phyloP scores from a whole-genome alignment of 805 yeast genomes.

The Kuraishia molischiana region DNA sequence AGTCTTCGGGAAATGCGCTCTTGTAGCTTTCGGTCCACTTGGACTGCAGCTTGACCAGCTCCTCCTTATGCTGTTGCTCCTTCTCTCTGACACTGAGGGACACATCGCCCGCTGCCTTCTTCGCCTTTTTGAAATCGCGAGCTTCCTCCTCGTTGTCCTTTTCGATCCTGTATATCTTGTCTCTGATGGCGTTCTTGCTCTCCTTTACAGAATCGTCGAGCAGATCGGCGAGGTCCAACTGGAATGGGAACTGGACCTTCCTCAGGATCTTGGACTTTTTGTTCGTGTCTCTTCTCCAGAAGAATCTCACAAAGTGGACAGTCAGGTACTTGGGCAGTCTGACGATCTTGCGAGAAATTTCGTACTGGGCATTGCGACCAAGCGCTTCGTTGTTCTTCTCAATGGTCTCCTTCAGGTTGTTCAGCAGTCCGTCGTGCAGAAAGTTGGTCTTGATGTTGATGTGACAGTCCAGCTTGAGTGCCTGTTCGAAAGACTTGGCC shows the following conservation, averaged over 20 bases:
- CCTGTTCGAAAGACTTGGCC: conserved; percentile 37
- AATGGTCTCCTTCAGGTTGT: conserved; percentile 64
- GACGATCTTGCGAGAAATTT: conserved; percentile 49
- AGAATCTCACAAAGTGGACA: conserved; percentile 89
- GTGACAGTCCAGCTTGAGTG: conserved; percentile 79
- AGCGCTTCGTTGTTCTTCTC: conserved; percentile 70
- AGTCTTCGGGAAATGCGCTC: conserved; percentile 35
- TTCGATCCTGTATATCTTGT: conserved; percentile 64
- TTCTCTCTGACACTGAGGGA: conserved; percentile 41
- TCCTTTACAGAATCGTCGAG: conserved; percentile 68
- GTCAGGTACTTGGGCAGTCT: conserved; percentile 82
- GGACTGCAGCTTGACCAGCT: conserved; percentile 32
- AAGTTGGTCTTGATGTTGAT: conserved; percentile 80
- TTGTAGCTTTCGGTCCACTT: conserved; percentile 39
- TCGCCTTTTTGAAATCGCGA: conserved; percentile 62
- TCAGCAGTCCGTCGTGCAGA: conserved; percentile 72
- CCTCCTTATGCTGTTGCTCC: conserved; percentile 42
- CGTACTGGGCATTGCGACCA: conserved; percentile 62
- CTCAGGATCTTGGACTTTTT: conserved; percentile 91
- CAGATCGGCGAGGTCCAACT: conserved; percentile 78
- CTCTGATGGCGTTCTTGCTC: conserved; percentile 64
- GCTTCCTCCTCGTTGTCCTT: conserved; percentile 64
- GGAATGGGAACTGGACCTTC: conserved; percentile 91
- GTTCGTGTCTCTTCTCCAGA: conserved; percentile 88
- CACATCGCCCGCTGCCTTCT: conserved; percentile 19